Conservation (phyloP, 768 basidiomycete species). For the Termitomyces sp. region DNA sequence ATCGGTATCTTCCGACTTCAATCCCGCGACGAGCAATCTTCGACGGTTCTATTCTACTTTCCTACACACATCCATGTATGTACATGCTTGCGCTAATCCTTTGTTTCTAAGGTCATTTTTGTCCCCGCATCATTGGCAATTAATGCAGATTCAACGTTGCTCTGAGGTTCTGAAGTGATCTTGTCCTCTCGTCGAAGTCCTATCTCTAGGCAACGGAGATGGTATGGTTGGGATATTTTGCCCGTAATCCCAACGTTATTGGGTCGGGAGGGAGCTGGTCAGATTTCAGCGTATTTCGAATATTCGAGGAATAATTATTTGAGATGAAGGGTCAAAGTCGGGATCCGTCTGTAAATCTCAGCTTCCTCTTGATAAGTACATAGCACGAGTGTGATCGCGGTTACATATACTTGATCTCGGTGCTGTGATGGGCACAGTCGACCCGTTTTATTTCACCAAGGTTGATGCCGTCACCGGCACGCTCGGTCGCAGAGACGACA, state of each 20-base stretch:
- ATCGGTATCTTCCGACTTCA: conserved; percentile 22
- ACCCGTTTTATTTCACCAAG: background rate
- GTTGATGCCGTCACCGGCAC: background rate
- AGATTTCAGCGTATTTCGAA: background rate
- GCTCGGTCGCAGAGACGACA: background rate
- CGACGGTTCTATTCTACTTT: no score
- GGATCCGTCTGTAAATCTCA: background rate
- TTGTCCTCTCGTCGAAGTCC: background rate
- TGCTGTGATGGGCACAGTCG: background rate
- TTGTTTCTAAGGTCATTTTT: background rate
- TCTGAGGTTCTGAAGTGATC: background rate
- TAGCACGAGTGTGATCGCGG: no score
- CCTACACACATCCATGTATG: background rate
- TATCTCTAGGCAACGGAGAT: background rate
- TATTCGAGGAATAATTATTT: background rate
- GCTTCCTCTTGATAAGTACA: no score
- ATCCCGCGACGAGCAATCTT: no score
- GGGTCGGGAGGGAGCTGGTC: background rate
- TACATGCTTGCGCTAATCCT: no score
- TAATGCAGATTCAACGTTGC: background rate
- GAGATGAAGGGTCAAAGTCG: background rate
- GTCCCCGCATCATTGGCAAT: background rate
- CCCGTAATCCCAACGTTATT: background rate
- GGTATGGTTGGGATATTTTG: background rate
- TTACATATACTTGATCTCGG: no score